These are phyloP conservation scores for Aspergillus pseudotamarii DNA, from an alignment of 2,329 filamentous ascomycete genomes.

Conservation along the genomic window DNA sequence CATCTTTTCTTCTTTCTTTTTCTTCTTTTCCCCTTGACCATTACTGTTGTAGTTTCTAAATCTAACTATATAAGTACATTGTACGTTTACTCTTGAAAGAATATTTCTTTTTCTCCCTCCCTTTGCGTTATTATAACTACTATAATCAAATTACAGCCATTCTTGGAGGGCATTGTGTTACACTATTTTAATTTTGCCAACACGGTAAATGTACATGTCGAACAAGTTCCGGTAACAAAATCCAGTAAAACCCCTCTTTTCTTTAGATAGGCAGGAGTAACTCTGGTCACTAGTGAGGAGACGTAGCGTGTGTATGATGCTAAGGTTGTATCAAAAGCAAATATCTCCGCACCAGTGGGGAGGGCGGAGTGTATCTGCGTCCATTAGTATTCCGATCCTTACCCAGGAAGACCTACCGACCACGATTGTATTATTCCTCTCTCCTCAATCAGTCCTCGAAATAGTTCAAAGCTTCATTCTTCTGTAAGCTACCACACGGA, in stretches of 20 bases:
- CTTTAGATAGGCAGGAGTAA: neutral
- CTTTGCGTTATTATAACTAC: neutral
- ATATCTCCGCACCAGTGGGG: conserved; percentile 28
- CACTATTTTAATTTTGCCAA: neutral
- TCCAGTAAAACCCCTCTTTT: neutral
- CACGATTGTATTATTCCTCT: neutral
- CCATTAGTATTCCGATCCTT: conserved; percentile 7
- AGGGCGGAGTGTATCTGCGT: conserved; percentile 12
- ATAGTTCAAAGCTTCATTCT: neutral
- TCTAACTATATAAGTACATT: neutral
- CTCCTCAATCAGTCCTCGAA: neutral
- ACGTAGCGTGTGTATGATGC: neutral
- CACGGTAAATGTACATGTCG: neutral
- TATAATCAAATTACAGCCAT: neutral
- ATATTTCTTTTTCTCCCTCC: neutral
- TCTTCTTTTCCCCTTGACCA: neutral
- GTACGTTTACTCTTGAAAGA: neutral
- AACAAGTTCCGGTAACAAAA: neutral
- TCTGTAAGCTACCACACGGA: neutral
- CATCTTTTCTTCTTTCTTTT: too few relatives aligned
- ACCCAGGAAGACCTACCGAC: neutral
- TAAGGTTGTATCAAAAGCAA: conserved; percentile 6
- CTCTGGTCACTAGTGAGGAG: conserved; percentile 12
- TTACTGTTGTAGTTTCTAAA: neutral
- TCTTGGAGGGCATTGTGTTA: neutral